Conservation (phyloP, 106 monocot species). For the Dendrobium nobile region DNA sequence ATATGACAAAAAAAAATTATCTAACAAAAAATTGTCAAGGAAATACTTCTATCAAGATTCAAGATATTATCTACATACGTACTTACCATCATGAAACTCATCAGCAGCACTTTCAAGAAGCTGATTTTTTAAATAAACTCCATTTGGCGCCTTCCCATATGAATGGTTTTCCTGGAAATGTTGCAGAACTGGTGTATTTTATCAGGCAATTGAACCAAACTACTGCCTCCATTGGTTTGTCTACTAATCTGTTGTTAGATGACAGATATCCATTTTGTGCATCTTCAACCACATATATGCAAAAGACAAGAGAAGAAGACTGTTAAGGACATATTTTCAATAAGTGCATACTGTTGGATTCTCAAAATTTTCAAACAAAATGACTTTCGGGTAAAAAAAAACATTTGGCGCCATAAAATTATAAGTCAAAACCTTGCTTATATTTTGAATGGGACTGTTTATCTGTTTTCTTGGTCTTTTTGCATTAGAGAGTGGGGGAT, state of each 20-base stretch:
- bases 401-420: background rate
- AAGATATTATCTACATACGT: background rate
- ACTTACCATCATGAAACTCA: constrained; percentile 12
- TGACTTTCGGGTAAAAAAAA: background rate
- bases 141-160: constrained; percentile 6
- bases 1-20: background rate
- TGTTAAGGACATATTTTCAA: constrained; percentile 2
- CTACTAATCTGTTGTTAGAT: constrained; percentile 13
- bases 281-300: constrained; percentile 13
- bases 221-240: constrained; percentile 12
- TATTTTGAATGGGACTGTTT: constrained; percentile 26
- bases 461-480: constrained; percentile 38
- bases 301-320: constrained; percentile 9
- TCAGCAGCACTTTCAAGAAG: constrained; percentile 1
- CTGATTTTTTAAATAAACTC: constrained; percentile 10
- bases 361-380: background rate
- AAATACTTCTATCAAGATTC: background rate
- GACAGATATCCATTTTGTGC: constrained; percentile 21
- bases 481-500: constrained; percentile 18
- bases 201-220: constrained; percentile 15
- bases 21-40: background rate
- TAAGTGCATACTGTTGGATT: background rate
- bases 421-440: constrained; percentile 36
- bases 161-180: constrained; percentile 16
- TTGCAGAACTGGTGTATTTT: constrained; percentile 8